Conservation (phyloP, 768 basidiomycete species). For the Auricularia sp. region DNA sequence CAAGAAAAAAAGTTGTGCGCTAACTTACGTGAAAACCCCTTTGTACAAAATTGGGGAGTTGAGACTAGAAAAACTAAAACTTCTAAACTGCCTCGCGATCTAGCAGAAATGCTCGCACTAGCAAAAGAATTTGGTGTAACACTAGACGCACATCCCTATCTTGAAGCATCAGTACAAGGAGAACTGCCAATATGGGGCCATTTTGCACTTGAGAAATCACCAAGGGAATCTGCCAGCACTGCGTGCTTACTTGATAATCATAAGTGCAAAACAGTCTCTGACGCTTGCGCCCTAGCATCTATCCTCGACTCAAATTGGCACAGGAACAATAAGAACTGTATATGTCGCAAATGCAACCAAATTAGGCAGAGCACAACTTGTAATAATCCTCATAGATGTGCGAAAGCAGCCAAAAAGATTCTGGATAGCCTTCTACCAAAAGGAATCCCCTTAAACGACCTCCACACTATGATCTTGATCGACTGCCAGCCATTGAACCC, state of each 20-base stretch:
- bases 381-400: not conserved
- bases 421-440: not conserved
- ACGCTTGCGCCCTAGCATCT: not conserved
- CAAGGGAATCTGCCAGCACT: not conserved
- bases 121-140: not conserved
- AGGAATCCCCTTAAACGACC: not conserved
- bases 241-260: not conserved
- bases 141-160: not conserved
- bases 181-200: not conserved
- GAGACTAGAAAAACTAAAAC: not conserved
- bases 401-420: not conserved
- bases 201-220: not conserved
- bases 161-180: not conserved
- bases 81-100: not conserved
- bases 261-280: not conserved
- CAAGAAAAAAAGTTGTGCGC: not conserved
- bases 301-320: not conserved
- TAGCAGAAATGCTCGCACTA: not conserved
- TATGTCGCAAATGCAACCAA: not conserved
- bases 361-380: not conserved
- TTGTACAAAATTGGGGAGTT: not conserved
- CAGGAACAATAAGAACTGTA: not conserved
- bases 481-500: no score
- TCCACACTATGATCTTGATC: no score
- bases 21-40: not conserved